Percentiles rank a stretch among this genome's conserved stretches.
Conservation (phyloP, 2,329 filamentous ascomycete genomes). For the Exophiala dermatitidis region DNA sequence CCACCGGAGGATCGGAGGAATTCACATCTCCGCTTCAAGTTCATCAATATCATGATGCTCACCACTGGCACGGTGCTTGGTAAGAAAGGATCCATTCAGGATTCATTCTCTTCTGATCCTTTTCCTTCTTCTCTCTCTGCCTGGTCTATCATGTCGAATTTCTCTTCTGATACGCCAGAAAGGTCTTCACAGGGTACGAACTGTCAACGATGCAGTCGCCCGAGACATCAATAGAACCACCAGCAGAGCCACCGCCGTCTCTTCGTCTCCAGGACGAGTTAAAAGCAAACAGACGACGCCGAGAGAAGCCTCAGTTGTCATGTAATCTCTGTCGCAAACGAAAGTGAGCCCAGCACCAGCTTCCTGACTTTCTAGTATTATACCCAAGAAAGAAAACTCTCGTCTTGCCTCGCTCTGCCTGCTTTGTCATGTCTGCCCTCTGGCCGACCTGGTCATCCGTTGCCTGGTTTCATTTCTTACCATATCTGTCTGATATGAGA, state of each 20-base stretch:
- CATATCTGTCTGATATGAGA: slow-evolving; percentile 20
- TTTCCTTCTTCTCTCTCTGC: no score
- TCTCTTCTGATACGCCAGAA: neutral
- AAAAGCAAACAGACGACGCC: neutral
- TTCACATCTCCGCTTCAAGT: neutral
- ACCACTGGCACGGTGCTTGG: neutral
- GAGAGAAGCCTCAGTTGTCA: neutral
- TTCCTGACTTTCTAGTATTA: no score
- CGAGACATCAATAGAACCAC: neutral
- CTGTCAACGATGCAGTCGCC: neutral
- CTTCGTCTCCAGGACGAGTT: neutral
- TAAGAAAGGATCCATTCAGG: no score
- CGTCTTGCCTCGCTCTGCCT: neutral
- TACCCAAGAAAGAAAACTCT: no score
- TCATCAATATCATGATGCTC: slow-evolving; percentile 17
- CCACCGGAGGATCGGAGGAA: slow-evolving; percentile 3
- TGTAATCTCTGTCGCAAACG: neutral
- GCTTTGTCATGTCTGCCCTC: neutral
- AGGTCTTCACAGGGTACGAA: neutral
- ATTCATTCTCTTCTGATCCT: no score
- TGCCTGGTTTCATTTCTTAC: neutral
- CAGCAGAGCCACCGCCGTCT: neutral
- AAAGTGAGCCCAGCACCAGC: neutral
- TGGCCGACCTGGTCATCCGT: no score
- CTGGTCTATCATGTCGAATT: no score